Base-by-base conservation (phyloP, 2,329 filamentous ascomycete species). In the Sporothrix protearum region DNA sequence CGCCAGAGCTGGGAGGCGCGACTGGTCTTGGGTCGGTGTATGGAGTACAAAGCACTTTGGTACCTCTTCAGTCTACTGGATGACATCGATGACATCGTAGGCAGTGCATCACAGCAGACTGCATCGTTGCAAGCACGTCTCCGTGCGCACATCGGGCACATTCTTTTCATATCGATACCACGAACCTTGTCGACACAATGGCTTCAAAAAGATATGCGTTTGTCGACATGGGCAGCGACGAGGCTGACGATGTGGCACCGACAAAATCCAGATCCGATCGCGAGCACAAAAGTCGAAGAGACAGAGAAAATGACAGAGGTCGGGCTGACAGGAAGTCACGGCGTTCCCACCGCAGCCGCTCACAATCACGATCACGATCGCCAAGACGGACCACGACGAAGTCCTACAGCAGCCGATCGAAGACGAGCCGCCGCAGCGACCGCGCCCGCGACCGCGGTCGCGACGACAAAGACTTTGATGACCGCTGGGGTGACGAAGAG, bases 401-500 rank as follows among this genome's bases (percentile, higher is more conserved):
- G 73, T 79, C 82, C 33, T 83, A 84, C 71, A 74, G 70, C 67
- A 76, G 75, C 57, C 69, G 74, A 4, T 12, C 82, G 81, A 71
- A 82, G 77, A 78, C 79, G 80, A 78, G 79, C 81, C 74, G 73
- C 79, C 75, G 77, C 80, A 75, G 76, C 76, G 75, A 69, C 19
- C 77, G 73, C 30, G 61, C 77, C 42, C 80, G 76, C 76, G 75
- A 69, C 19, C 77, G 73, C 30, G 61, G 77, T 39, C 80, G 81
- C 42, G 78, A 72, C 45, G 87, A 92, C 74, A 90, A 57, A 57
- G 47, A 68, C 55, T 71, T 91, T 75, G 91, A 94, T 64, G 91
- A 94, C 77, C 84, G 92, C 70, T 96, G 93, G 93, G 93, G 89
- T 0, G 92, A 96, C 76, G 91, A 94, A 77, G 91, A 92, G 76